A percentile compares a stretch with the other conserved stretches of the same genome.
Conservation (phyloP, 2,329 filamentous ascomycete genomes). For the Sporothrix inflata region DNA sequence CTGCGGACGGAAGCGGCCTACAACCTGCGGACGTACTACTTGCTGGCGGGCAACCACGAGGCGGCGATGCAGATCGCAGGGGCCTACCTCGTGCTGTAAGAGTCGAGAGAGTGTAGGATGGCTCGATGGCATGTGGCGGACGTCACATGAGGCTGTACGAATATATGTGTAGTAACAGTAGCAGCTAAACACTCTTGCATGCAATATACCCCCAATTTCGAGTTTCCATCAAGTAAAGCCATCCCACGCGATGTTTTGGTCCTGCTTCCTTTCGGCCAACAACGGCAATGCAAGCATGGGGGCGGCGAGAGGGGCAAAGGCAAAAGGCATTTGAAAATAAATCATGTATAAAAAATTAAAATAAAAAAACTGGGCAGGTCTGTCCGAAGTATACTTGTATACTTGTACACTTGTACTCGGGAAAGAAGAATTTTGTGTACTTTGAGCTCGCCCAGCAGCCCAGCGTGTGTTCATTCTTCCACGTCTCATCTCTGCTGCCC, state of each 20-base stretch:
- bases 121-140: background rate
- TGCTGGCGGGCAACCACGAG: conserved; percentile 63
- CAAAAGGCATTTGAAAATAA: background rate
- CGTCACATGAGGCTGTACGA: background rate
- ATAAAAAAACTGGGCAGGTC: background rate
- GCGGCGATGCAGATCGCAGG: conserved; percentile 64
- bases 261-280: background rate
- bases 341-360: background rate
- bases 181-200: background rate
- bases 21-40: conserved; percentile 70
- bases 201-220: conserved; percentile 18
- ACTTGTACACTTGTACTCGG: background rate
- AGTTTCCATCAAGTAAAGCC: conserved; percentile 20
- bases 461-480: background rate
- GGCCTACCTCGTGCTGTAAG: conserved; percentile 57
- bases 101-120: background rate
- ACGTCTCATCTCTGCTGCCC: background rate
- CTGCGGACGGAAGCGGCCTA: conserved; percentile 73
- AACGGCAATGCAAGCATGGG: background rate
- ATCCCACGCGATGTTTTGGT: background rate
- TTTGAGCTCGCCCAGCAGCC: background rate
- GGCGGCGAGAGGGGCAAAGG: background rate
- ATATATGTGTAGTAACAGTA: background rate
- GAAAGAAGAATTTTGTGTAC: background rate
- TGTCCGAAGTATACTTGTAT: background rate